These are phyloP conservation scores for Globisporangium mamillatum DNA, from an alignment of 352 stramenopile species.

Conservation along the genomic window DNA sequence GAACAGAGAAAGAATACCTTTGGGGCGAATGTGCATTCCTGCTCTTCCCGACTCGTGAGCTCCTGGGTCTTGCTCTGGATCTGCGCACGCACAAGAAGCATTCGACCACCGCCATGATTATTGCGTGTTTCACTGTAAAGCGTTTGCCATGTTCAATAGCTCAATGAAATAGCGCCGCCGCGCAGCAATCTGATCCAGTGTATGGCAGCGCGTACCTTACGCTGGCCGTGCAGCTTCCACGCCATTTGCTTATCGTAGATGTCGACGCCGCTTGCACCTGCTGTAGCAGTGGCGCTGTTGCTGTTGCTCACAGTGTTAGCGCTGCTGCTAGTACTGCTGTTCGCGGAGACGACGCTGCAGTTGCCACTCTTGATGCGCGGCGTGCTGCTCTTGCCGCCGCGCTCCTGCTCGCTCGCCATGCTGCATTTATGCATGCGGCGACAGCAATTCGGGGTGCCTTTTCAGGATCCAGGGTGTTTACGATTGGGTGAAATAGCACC, in stretches of 20 bases:
- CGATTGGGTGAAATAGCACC: neutral
- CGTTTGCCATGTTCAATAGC: too few species aligned
- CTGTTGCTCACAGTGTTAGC: neutral
- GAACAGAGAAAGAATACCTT: slow-evolving; percentile 21
- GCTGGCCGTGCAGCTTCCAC: slow-evolving; percentile 54
- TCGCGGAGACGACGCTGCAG: neutral
- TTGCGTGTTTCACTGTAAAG: neutral
- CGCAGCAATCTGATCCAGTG: too few species aligned
- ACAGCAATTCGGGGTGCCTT: neutral
- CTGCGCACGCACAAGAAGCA: slow-evolving; percentile 10
- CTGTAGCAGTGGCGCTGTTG: neutral
- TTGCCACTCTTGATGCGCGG: slow-evolving; percentile 18
- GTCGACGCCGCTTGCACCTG: slow-evolving; percentile 1
- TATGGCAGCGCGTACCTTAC: slow-evolving; percentile 23
- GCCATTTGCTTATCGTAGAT: slow-evolving; percentile 65
- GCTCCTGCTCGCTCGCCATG: slow-evolving; percentile 21
- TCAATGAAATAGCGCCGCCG: too few species aligned
- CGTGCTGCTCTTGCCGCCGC: slow-evolving; percentile 14
- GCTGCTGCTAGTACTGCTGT: neutral
- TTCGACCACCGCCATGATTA: neutral
- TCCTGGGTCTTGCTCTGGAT: slow-evolving; percentile 41
- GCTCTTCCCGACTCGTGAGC: slow-evolving; percentile 34
- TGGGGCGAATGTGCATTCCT: slow-evolving; percentile 60
- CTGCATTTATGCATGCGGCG: neutral
- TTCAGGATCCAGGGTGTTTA: neutral